Conservation (phyloP, 345 rosid species). For the Diplotaxis tenuifolia region DNA sequence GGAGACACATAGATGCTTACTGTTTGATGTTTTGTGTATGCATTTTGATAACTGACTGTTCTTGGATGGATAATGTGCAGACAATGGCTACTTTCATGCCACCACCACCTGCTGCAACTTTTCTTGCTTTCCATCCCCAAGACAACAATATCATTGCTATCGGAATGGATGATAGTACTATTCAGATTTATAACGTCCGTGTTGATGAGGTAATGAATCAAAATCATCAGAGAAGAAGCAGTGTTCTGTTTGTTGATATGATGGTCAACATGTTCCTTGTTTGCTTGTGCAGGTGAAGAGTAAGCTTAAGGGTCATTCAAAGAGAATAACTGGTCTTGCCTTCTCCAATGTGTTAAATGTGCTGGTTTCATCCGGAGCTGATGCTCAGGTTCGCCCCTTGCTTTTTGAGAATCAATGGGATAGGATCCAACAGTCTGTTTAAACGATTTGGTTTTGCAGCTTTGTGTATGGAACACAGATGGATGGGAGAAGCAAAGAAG, state of each 20-base stretch:
- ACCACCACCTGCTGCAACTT: constrained; percentile 90
- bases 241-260: constrained; percentile 13
- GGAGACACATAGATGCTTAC: neutral
- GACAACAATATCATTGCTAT: constrained; percentile 92
- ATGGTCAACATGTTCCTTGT: neutral
- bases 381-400: constrained; percentile 65
- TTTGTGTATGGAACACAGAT: constrained; percentile 84
- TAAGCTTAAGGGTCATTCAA: constrained; percentile 84
- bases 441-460: constrained; percentile 39
- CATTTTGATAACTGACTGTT: constrained; percentile 4
- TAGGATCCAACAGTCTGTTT: neutral
- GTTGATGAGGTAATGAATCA: constrained; percentile 74
- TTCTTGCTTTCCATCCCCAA: constrained; percentile 92
- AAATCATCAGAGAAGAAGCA: neutral
- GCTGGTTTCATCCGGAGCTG: constrained; percentile 87
- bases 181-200: constrained; percentile 88
- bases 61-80: constrained; percentile 43
- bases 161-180: constrained; percentile 87
- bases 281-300: constrained; percentile 63
- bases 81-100: constrained; percentile 96
- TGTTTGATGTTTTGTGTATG: constrained; percentile 4
- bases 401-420: neutral
- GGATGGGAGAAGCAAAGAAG: constrained; percentile 90
- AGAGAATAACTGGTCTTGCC: constrained; percentile 89
- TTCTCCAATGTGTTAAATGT: constrained; percentile 72